Conservation (phyloP, 2,329 filamentous ascomycete genomes). For the Fusarium circinatum region DNA sequence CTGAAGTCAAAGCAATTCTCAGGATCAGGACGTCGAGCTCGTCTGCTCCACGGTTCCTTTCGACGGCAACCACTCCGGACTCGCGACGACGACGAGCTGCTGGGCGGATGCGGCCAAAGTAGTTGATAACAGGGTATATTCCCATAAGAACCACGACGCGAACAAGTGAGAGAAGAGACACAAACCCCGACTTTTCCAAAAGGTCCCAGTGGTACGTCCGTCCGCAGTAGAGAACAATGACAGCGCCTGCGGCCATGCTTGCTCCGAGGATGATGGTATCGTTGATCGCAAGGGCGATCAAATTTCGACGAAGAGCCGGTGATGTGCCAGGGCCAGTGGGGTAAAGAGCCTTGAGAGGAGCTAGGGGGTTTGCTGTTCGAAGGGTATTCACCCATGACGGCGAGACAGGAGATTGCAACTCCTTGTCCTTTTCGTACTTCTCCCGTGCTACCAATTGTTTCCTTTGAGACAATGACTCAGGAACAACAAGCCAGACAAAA, state of each 20-base stretch:
- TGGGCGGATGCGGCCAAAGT: slow-evolving; percentile 72
- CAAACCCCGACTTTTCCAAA: slow-evolving; percentile 81
- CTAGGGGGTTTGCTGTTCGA: slow-evolving; percentile 73
- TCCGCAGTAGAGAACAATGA: slow-evolving; percentile 85
- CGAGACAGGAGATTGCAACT: slow-evolving; percentile 46
- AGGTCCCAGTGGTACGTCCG: slow-evolving; percentile 85
- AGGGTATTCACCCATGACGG: slow-evolving; percentile 48
- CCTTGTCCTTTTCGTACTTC: slow-evolving; percentile 65
- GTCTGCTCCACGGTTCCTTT: slow-evolving; percentile 76
- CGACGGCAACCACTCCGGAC: slow-evolving; percentile 50
- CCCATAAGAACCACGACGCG: slow-evolving; percentile 81
- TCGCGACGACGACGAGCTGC: slow-evolving; percentile 54
- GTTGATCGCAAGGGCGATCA: slow-evolving; percentile 81
- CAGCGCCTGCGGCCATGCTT: slow-evolving; percentile 81
- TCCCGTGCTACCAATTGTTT: slow-evolving; percentile 77
- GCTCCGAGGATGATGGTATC: slow-evolving; percentile 86
- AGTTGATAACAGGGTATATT: slow-evolving; percentile 80
- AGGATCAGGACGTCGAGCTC: slow-evolving; percentile 81
- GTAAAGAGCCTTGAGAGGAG: slow-evolving; percentile 80
- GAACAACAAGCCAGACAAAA: slow-evolving; percentile 76
- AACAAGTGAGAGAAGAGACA: slow-evolving; percentile 80
- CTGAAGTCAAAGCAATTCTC: slow-evolving; percentile 78
- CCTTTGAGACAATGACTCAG: slow-evolving; percentile 83
- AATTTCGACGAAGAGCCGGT: slow-evolving; percentile 75
- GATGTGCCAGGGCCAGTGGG: slow-evolving; percentile 73